Evolutionary conservation across 768 basidiomycete species (phyloP), one percentile per base, ranked within the genome.

Genomic region (Ephemerocybe angulata): DNA sequence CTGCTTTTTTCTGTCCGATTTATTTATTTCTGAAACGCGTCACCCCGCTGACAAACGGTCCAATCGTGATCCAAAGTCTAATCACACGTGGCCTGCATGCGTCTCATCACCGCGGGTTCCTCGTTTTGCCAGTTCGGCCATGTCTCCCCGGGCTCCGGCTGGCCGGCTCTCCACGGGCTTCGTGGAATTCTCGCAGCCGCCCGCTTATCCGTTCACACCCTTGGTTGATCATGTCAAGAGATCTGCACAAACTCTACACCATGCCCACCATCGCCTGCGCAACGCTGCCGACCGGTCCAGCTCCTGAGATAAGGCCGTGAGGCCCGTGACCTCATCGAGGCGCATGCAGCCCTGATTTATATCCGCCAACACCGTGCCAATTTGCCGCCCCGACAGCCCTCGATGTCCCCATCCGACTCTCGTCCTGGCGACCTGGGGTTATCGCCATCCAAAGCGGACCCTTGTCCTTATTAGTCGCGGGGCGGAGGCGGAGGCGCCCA

Each of bases 171-270:
- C 38, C 5, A 13, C 7, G 38, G 38, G 7, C 38, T 19, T 6
- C 33, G 33, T 35, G 33, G 33, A 35, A 35, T 8, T 35, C 8
- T 41, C 38, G n/a, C 38, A 41, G 38, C 38, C 7, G 33, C 33
- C n/a, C n/a, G n/a, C n/a, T n/a, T n/a, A n/a, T 35, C 33, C 17
- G 33, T 35, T 10, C 13, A 48, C 30, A 33, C 22, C 15, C 22
- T 37, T 38, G n/a, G 22, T 52, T 52, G 50, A 52, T 52, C 40
- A 25, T 52, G 50, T 52, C 50, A 52, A 50, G 37, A 27, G 50
- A 52, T 52, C 50, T 40, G 50, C 50, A 52, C 30, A 4, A 11
- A 3, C 33, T 19, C 37, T 24, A 37, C 22, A 17, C 37, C 50
- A 51, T 51, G 31, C 50, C 37, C 31, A 48, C 48, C 29, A 33